phyloP scores from a whole-genome alignment of 345 rosid species.

The Sisymbrium irio region DNA sequence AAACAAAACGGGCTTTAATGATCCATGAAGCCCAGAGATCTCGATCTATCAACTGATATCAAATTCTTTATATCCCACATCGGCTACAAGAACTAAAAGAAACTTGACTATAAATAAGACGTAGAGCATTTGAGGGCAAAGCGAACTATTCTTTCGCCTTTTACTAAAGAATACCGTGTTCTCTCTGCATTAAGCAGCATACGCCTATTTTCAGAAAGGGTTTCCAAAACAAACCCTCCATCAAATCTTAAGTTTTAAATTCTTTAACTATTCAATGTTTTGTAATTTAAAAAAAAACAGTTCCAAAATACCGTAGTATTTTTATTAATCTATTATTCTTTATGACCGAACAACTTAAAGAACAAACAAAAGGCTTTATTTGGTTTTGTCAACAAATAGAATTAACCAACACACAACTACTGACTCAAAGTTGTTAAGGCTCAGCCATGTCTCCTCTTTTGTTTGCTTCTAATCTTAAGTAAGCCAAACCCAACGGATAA shows the following conservation, averaged over 20 bases:
- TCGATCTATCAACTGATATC: too few species aligned
- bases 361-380: not conserved
- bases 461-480: not conserved
- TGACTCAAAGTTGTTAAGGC: not conserved
- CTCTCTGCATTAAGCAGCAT: not conserved
- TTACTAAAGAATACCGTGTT: conserved; percentile 38
- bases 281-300: too few species aligned
- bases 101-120: too few species aligned
- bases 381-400: not conserved
- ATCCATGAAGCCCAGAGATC: too few species aligned
- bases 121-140: conserved; percentile 16
- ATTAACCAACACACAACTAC: not conserved
- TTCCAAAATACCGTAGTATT: too few species aligned
- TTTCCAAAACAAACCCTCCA: not conserved
- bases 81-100: too few species aligned
- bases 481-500: not conserved
- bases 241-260: too few species aligned
- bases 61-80: too few species aligned
- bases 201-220: not conserved
- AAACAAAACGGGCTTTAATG: too few species aligned
- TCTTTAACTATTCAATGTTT: too few species aligned
- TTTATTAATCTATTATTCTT: too few species aligned
- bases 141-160: conserved; percentile 39
- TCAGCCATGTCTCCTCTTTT: conserved; percentile 9
- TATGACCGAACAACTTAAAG: not conserved